Conservation (phyloP, 345 rosid genomes). For the Lumnitzera littorea region DNA sequence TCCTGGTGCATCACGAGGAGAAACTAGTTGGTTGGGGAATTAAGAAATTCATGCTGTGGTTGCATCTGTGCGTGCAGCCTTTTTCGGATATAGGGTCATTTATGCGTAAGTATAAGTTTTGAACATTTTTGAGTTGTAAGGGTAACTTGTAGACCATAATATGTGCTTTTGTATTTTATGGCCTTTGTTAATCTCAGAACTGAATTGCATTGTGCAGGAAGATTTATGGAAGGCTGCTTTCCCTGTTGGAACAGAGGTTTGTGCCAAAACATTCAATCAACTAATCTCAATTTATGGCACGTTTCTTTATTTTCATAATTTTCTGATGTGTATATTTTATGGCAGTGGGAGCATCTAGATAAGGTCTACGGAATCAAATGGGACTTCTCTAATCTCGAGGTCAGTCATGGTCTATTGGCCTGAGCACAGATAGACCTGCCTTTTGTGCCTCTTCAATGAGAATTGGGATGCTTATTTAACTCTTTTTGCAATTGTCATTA, state of each 20-base stretch:
- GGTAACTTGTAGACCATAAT: neutral
- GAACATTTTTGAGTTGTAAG: neutral
- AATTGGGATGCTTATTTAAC: neutral
- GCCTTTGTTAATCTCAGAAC: slow-evolving; percentile 6
- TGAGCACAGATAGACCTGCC: too few species aligned
- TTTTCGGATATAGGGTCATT: too few species aligned
- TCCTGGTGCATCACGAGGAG: too few species aligned
- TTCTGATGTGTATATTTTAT: neutral
- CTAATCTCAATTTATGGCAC: neutral
- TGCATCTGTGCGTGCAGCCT: too few species aligned
- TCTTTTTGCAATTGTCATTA: slow-evolving; percentile 21
- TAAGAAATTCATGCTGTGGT: too few species aligned
- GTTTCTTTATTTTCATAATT: neutral
- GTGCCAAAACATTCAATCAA: slow-evolving; percentile 7
- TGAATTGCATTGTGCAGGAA: slow-evolving; percentile 43
- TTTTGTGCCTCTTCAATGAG: too few species aligned
- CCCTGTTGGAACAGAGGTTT: slow-evolving; percentile 96
- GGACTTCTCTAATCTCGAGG: slow-evolving; percentile 87
- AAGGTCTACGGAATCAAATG: slow-evolving; percentile 59
- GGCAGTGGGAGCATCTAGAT: slow-evolving; percentile 95
- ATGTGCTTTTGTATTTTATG: slow-evolving; percentile 1
- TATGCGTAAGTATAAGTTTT: too few species aligned
- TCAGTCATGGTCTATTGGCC: slow-evolving; percentile 30
- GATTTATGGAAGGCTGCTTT: slow-evolving; percentile 79
- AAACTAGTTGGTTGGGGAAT: too few species aligned